phyloP scores from a whole-genome alignment of 2,329 filamentous ascomycete species.

The Westerdykella aurantiaca region DNA sequence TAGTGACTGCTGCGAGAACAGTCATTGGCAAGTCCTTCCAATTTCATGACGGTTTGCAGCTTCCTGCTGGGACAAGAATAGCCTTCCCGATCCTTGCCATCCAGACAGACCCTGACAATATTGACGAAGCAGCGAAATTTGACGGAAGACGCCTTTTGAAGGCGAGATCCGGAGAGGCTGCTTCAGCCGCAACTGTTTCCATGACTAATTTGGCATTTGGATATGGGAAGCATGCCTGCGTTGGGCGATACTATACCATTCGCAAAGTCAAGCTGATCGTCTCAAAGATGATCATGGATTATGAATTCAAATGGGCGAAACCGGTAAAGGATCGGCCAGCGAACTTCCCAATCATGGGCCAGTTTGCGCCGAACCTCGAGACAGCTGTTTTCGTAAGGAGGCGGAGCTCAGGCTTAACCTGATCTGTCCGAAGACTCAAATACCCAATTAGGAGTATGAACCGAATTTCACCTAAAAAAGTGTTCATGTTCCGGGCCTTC shows the following conservation, averaged over 20 bases:
- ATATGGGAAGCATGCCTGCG: slow-evolving; percentile 1
- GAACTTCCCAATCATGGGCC: too few relatives aligned
- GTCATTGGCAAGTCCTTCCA: not conserved
- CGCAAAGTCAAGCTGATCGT: slow-evolving; percentile 1
- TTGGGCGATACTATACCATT: slow-evolving; percentile 1
- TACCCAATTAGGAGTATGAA: too few relatives aligned
- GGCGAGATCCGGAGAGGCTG: too few relatives aligned
- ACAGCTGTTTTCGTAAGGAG: too few relatives aligned
- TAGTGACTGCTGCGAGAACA: not conserved
- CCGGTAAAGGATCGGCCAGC: too few relatives aligned
- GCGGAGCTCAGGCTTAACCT: too few relatives aligned
- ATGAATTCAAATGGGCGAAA: not conserved
- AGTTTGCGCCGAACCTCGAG: too few relatives aligned
- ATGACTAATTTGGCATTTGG: slow-evolving; percentile 1
- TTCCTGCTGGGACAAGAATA: not conserved
- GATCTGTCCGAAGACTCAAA: too few relatives aligned
- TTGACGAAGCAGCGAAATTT: not conserved
- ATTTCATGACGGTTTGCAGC: not conserved
- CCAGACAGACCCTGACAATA: slow-evolving; percentile 1
- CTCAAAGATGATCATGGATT: not conserved
- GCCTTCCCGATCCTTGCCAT: slow-evolving; percentile 1
- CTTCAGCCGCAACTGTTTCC: not conserved
- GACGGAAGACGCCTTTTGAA: not conserved
- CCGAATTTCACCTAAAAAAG: too few relatives aligned
- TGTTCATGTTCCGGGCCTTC: too few relatives aligned